A percentile compares a stretch with the other conserved stretches of the same genome.
Evolutionary conservation across 2,329 filamentous ascomycete genomes (phyloP).

Genomic region (Cyphellophora attinorum): DNA sequence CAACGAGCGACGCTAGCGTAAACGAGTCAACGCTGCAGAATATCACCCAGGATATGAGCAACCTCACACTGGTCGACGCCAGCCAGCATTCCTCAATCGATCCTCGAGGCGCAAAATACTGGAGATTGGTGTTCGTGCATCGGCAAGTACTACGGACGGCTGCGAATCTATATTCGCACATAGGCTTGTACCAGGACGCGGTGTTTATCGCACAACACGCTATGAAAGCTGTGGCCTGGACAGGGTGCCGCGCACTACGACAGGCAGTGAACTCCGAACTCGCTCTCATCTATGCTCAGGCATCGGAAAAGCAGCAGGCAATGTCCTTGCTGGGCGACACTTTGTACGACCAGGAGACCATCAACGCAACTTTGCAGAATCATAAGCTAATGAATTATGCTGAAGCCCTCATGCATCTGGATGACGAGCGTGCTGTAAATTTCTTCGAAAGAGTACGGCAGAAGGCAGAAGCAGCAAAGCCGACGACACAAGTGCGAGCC

Average conservation of each 20-base stretch:
- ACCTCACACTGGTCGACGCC: conserved; percentile 24
- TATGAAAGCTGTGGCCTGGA: conserved; percentile 56
- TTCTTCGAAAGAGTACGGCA: background rate
- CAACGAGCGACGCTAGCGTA: conserved; percentile 4
- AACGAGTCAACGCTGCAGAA: conserved; percentile 24
- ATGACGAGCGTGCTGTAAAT: background rate
- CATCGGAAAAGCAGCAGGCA: conserved; percentile 1
- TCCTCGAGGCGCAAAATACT: conserved; percentile 51
- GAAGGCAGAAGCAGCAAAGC: too few relatives aligned
- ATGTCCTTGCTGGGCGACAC: background rate
- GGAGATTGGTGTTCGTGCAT: conserved; percentile 66
- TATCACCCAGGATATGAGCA: conserved; percentile 28
- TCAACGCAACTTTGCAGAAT: too few relatives aligned
- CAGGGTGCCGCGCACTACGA: background rate
- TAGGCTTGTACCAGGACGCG: conserved; percentile 81
- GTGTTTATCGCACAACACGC: conserved; percentile 81
- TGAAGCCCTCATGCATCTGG: too few relatives aligned
- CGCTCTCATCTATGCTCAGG: conserved; percentile 10
- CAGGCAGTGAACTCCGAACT: conserved; percentile 6
- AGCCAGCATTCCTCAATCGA: background rate
- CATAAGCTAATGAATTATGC: too few relatives aligned
- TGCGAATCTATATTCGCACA: conserved; percentile 67
- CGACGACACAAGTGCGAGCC: too few relatives aligned
- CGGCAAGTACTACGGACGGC: conserved; percentile 64
- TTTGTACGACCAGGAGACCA: too few relatives aligned